Conservation (phyloP, 2,329 filamentous ascomycete genomes). For the Diplodia corticola region DNA sequence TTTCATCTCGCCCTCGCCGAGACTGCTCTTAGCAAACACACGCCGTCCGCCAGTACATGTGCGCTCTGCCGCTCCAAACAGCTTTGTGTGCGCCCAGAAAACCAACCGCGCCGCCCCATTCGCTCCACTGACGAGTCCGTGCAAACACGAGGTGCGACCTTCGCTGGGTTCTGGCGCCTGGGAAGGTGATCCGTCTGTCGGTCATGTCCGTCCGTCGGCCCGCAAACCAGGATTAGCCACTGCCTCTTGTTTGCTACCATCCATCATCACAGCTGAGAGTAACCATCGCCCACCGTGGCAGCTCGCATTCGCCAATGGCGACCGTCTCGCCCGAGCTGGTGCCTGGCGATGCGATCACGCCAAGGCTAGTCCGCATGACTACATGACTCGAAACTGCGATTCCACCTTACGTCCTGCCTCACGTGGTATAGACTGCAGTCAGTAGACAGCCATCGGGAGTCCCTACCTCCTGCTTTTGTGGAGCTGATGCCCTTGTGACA, state of each 20-base stretch:
- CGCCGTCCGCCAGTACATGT: not conserved
- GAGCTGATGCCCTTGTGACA: not conserved
- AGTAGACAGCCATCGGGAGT: not conserved
- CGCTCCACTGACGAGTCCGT: not conserved
- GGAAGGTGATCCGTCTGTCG: not conserved
- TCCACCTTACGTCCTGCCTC: not conserved
- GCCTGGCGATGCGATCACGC: not conserved
- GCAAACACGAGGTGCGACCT: not conserved
- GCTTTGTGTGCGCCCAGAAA: not conserved
- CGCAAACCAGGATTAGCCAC: not conserved
- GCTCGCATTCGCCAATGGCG: not conserved
- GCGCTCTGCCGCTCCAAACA: not conserved
- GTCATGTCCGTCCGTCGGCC: not conserved
- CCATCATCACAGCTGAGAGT: not conserved
- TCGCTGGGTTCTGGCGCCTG: not conserved
- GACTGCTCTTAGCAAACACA: not conserved
- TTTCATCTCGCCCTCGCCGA: conserved; percentile 9
- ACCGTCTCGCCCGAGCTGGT: not conserved
- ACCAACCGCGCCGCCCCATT: not conserved
- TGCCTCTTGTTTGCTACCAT: not conserved
- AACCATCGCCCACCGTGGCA: not conserved
- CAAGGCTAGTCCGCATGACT: not conserved
- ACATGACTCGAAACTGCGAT: not conserved
- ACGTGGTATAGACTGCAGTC: not conserved
- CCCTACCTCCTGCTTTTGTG: not conserved